A percentile compares a stretch with the other conserved stretches of the same genome.
Evolutionary conservation across 2,329 filamentous ascomycete species (phyloP).

Genomic region (Talaromyces sp.): DNA sequence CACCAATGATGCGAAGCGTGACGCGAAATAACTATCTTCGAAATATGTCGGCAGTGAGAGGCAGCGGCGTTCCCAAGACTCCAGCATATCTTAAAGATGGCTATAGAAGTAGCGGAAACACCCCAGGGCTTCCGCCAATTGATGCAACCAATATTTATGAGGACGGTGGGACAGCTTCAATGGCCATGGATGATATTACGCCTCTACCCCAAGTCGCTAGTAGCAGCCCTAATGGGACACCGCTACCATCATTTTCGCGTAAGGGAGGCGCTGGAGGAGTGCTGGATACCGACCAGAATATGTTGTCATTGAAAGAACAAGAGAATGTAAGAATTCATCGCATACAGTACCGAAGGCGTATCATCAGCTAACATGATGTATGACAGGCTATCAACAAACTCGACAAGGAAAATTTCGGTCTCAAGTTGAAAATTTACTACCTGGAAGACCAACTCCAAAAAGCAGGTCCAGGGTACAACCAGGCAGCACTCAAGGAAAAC

Average conservation of each 20-base stretch:
- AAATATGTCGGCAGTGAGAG: constrained; percentile 60
- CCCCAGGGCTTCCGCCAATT: constrained; percentile 70
- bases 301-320: constrained; percentile 88
- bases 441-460: constrained; percentile 87
- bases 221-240: constrained; percentile 81
- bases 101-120: constrained; percentile 66
- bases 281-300: constrained; percentile 75
- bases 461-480: constrained; percentile 83
- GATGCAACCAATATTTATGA: constrained; percentile 69
- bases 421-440: constrained; percentile 97
- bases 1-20: constrained; percentile 79
- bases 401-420: constrained; percentile 95
- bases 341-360: background rate
- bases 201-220: constrained; percentile 72
- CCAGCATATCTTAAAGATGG: constrained; percentile 64
- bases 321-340: constrained; percentile 64
- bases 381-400: constrained; percentile 77
- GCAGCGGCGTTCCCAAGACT: constrained; percentile 60
- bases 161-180: constrained; percentile 59
- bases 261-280: constrained; percentile 59
- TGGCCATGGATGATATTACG: constrained; percentile 62
- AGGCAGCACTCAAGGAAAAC: constrained; percentile 87
- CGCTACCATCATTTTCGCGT: constrained; percentile 67
- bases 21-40: constrained; percentile 65
- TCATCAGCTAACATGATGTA: background rate